Evolutionary conservation across 208 protist species (phyloP).

Genomic region (Angomonas ambiguus): DNA sequence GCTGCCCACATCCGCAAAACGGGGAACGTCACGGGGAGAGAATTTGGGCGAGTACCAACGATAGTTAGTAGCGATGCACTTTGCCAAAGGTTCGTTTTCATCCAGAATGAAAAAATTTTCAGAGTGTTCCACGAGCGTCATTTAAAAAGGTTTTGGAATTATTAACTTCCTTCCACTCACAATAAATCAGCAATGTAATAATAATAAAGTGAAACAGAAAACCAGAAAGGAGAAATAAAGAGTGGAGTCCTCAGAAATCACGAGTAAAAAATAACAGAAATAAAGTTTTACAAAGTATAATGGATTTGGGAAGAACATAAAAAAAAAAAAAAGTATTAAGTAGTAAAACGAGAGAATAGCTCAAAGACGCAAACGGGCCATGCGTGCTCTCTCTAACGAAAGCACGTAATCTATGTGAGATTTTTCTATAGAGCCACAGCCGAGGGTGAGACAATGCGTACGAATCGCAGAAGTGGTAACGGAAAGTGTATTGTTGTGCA

Average conservation of each 20-base stretch:
- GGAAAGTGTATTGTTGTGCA: slow-evolving; percentile 87
- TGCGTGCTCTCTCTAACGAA: slow-evolving; percentile 37
- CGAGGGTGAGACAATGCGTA: slow-evolving; percentile 50
- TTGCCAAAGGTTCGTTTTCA: slow-evolving; percentile 28
- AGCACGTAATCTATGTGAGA: slow-evolving; percentile 45
- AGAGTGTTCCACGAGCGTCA: slow-evolving; percentile 46
- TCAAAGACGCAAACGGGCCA: slow-evolving; percentile 16
- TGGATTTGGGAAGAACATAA: too few species aligned
- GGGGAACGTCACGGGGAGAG: slow-evolving; percentile 83
- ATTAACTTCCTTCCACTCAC: not conserved
- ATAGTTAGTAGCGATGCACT: slow-evolving; percentile 55
- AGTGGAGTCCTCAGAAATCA: too few species aligned
- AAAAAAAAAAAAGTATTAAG: not conserved
- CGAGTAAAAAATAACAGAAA: slow-evolving; percentile 3
- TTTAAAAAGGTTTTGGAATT: slow-evolving; percentile 9
- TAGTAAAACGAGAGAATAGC: not conserved
- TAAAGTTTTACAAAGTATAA: not conserved
- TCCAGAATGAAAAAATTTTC: slow-evolving; percentile 51
- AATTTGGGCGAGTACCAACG: slow-evolving; percentile 87
- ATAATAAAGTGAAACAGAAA: not conserved
- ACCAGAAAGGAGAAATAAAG: not conserved
- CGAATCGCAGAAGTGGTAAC: slow-evolving; percentile 59
- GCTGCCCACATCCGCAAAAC: slow-evolving; percentile 86
- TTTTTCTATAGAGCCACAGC: slow-evolving; percentile 31
- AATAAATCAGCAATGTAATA: not conserved